Base-by-base conservation (phyloP, 148 eudicot genomes). In the Hydrangea macrophylla region DNA sequence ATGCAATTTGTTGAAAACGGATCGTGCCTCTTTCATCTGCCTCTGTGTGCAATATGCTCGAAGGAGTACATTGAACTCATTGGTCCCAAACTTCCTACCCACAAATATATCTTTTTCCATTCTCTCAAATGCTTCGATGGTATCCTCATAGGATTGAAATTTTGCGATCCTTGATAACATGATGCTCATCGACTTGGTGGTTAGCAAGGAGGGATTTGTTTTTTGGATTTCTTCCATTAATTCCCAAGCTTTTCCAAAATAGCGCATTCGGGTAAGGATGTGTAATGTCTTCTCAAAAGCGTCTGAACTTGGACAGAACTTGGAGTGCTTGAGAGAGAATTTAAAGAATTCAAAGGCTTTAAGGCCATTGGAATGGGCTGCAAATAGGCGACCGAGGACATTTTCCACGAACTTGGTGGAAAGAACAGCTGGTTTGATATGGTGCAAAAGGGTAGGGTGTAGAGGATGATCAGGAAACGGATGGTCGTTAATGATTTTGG, bases 281-380 rank as follows among this genome's bases (percentile, higher is more conserved):
- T 86, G 96, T 11, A 90, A 81, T 0, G 90, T 90, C 75, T 88
- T 93, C 72, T 93, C 98, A 59, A 90, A 83, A 32, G 96, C 92
- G 74, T 81, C 88, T 2, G 92, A 68, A 72, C 82, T 84, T 55
- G 96, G 90, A 66, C 32, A 30, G 30, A 70, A 75, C 12, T 74
- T 28, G 4, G 86, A 67, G 70, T 73, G 67, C 1, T 68, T 73
- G 58, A 90, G 75, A 42, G 84, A 78, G 68, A 81, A 90, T 39
- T 78, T 84, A 77, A 88, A 90, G 74, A 93, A 86, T 51, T 93
- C 92, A 15, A 69, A 85, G 37, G 98, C 98, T 80, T 93, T 93
- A 35, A 93, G 80, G 60, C 98, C 98, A 76, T 90, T 86, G 58
- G 90, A 70, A 70, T 90, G 94, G 1, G 90, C 73, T 5, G 78